A percentile compares a stretch with the other conserved stretches of the same genome.
Conservation (phyloP, 108 stramenopile genomes). For the Skeletonema potamos region DNA sequence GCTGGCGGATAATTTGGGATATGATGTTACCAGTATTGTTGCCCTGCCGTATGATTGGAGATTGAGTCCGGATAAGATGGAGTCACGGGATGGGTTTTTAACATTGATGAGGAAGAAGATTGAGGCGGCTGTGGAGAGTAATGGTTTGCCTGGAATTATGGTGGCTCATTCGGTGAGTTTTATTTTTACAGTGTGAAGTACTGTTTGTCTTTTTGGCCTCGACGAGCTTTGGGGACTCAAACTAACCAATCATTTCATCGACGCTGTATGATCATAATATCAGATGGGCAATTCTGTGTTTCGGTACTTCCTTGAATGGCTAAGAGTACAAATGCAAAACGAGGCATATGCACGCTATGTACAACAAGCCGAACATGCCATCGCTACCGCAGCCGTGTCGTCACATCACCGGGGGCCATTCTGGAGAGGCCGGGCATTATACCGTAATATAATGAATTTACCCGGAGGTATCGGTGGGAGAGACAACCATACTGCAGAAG, state of each 20-base stretch:
- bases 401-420: conserved; percentile 8
- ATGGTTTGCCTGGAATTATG: conserved; percentile 77
- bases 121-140: conserved; percentile 74
- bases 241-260: background rate
- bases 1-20: conserved; percentile 82
- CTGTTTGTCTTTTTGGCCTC: background rate
- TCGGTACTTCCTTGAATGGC: conserved; percentile 86
- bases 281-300: conserved; percentile 80
- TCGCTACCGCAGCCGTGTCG: conserved; percentile 14
- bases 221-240: too few species aligned
- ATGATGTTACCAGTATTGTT: conserved; percentile 80
- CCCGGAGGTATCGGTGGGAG: conserved; percentile 19
- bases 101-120: conserved; percentile 55
- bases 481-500: conserved; percentile 7
- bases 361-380: conserved; percentile 37
- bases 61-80: conserved; percentile 70
- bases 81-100: conserved; percentile 74
- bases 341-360: conserved; percentile 66
- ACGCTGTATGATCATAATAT: too few species aligned
- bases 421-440: conserved; percentile 33
- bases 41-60: conserved; percentile 91
- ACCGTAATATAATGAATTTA: conserved; percentile 32
- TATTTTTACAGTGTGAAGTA: background rate
- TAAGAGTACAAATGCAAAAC: conserved; percentile 68
- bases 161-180: conserved; percentile 80